Percentiles rank a stretch among this genome's conserved stretches.
Conservation (phyloP, 2,329 filamentous ascomycete species). For the Colletotrichum truncatum region DNA sequence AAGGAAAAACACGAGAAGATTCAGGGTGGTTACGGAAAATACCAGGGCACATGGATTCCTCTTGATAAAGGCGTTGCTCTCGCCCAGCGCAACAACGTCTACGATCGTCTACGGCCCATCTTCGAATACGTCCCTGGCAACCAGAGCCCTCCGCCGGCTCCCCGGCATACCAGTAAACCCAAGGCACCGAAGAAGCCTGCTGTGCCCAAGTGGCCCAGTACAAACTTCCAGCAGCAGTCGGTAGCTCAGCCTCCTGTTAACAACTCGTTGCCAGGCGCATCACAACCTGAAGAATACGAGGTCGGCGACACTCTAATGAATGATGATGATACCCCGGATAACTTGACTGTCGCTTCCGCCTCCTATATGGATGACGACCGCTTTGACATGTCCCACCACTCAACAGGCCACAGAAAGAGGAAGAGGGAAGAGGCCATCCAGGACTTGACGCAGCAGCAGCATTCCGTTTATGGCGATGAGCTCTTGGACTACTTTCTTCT, state of each 20-base stretch:
- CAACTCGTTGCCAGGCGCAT: slow-evolving; percentile 35
- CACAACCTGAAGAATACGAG: slow-evolving; percentile 70
- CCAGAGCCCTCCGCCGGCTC: slow-evolving; percentile 90
- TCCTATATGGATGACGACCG: slow-evolving; percentile 88
- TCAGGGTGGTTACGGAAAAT: slow-evolving; percentile 98
- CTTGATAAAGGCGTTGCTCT: slow-evolving; percentile 82
- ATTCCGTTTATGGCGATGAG: slow-evolving; percentile 91
- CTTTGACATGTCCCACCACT: slow-evolving; percentile 73
- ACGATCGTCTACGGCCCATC: slow-evolving; percentile 84
- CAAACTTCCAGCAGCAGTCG: slow-evolving; percentile 31
- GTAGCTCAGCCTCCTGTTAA: slow-evolving; percentile 24
- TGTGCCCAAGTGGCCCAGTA: slow-evolving; percentile 68
- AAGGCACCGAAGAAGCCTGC: slow-evolving; percentile 76
- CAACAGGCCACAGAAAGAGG: slow-evolving; percentile 74
- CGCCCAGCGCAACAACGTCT: slow-evolving; percentile 86
- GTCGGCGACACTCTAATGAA: slow-evolving; percentile 68
- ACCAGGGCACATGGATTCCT: slow-evolving; percentile 98
- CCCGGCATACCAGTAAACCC: slow-evolving; percentile 89
- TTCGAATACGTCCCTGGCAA: slow-evolving; percentile 90
- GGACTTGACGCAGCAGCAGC: slow-evolving; percentile 79
- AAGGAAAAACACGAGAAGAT: slow-evolving; percentile 98
- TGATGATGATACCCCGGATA: slow-evolving; percentile 85
- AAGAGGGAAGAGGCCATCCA: slow-evolving; percentile 75
- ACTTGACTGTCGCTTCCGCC: slow-evolving; percentile 82
- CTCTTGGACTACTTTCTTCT: slow-evolving; percentile 96